These are phyloP conservation scores for Cercospora sp. DNA, from an alignment of 2,329 filamentous ascomycete genomes.

Conservation along the genomic window DNA sequence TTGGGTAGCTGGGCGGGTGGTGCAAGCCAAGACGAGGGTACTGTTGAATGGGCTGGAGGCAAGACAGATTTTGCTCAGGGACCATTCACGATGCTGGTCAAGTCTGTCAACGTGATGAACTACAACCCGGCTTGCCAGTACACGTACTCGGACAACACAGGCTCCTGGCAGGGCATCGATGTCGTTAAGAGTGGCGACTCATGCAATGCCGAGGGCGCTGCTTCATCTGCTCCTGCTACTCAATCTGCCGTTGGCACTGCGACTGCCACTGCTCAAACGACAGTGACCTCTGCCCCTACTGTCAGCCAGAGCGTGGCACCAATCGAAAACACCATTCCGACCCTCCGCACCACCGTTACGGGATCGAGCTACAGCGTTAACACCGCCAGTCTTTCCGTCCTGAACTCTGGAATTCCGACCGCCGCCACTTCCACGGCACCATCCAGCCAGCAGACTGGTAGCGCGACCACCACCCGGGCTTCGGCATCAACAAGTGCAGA, in stretches of 20 bases:
- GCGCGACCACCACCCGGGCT: conserved; percentile 7
- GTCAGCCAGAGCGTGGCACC: conserved; percentile 30
- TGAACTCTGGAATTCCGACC: conserved; percentile 24
- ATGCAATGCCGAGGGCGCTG: conserved; percentile 37
- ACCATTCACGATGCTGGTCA: conserved; percentile 55
- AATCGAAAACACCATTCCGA: conserved; percentile 28
- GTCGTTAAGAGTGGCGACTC: conserved; percentile 38
- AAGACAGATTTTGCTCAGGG: conserved; percentile 48
- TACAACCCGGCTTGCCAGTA: conserved; percentile 54
- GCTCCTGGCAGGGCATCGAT: conserved; percentile 52
- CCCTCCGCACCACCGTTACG: conserved; percentile 28
- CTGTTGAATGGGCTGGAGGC: conserved; percentile 68
- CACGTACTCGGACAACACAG: conserved; percentile 52
- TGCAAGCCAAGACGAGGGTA: conserved; percentile 54
- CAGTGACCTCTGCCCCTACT: conserved; percentile 32
- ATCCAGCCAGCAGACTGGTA: conserved; percentile 7
- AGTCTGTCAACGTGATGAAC: conserved; percentile 54
- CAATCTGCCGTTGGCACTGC: conserved; percentile 12
- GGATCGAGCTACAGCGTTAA: conserved; percentile 32
- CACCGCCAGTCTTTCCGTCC: conserved; percentile 30
- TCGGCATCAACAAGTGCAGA: conserved; percentile 15
- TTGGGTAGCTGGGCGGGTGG: conserved; percentile 53
- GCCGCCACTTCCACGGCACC: conserved; percentile 20
- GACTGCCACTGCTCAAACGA: conserved; percentile 25
- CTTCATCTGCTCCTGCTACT: conserved; percentile 12